Percentiles rank a stretch among this genome's conserved stretches.
These are phyloP conservation scores for Colletotrichum godetiae DNA, from an alignment of 2,329 filamentous ascomycete species.

Conservation along the genomic window DNA sequence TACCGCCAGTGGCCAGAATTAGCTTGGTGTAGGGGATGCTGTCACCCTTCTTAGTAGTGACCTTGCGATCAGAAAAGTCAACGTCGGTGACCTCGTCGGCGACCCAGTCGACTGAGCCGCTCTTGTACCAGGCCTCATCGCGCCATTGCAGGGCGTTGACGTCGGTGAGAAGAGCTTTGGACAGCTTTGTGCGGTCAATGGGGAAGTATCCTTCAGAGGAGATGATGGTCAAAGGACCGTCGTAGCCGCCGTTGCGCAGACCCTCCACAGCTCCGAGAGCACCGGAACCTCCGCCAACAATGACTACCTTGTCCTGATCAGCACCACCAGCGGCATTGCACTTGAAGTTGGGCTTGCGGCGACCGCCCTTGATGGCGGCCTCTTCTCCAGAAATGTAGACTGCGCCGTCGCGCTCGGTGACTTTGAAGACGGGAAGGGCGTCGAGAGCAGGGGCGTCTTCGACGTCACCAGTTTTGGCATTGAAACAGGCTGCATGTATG, in stretches of 20 bases:
- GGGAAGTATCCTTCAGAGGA: conserved; percentile 86
- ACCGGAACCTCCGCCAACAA: conserved; percentile 89
- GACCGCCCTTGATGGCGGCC: conserved; percentile 79
- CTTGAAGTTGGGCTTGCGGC: conserved; percentile 79
- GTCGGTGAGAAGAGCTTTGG: conserved; percentile 91
- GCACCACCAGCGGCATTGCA: conserved; percentile 65
- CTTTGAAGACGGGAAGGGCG: conserved; percentile 83
- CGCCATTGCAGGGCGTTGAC: conserved; percentile 81
- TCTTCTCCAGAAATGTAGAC: conserved; percentile 89
- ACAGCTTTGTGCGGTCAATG: conserved; percentile 94
- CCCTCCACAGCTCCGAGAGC: conserved; percentile 85
- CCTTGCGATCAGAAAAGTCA: conserved; percentile 79
- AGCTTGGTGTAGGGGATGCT: conserved; percentile 87
- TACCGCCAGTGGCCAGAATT: conserved; percentile 88
- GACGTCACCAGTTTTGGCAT: conserved; percentile 87
- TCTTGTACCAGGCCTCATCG: conserved; percentile 80
- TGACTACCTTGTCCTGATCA: conserved; percentile 75
- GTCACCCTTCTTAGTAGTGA: conserved; percentile 79
- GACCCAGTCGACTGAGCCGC: conserved; percentile 67
- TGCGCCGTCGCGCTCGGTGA: conserved; percentile 82
- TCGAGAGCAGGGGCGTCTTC: conserved; percentile 95
- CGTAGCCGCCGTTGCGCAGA: conserved; percentile 84
- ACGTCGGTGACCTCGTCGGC: conserved; percentile 76
- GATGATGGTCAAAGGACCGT: conserved; percentile 84
- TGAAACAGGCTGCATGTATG: conserved; percentile 82